A percentile compares a stretch with the other conserved stretches of the same genome.
These are phyloP conservation scores for Blastobotrys robertii DNA, from an alignment of 805 yeast genomes.

Conservation along the genomic window DNA sequence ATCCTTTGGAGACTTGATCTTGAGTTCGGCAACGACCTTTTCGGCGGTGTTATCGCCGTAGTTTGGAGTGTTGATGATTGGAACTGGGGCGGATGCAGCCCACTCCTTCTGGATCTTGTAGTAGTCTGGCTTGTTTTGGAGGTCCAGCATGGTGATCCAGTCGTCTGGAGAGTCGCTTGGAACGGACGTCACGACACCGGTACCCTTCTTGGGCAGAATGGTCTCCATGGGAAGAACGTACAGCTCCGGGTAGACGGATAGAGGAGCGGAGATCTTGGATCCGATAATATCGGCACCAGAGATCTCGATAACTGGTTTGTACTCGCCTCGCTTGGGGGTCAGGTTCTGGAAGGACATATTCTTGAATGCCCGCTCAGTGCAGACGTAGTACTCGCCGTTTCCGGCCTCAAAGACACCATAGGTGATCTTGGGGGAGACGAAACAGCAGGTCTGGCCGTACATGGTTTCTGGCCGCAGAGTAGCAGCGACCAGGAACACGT, in stretches of 20 bases:
- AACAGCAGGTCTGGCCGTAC: constrained; percentile 98
- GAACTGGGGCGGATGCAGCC: constrained; percentile 65
- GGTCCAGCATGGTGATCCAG: constrained; percentile 74
- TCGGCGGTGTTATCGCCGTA: constrained; percentile 89
- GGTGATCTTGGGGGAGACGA: constrained; percentile 87
- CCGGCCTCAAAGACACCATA: constrained; percentile 90
- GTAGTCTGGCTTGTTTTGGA: constrained; percentile 82
- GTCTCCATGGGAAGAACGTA: constrained; percentile 97
- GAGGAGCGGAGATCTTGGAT: constrained; percentile 77
- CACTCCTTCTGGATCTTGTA: constrained; percentile 78
- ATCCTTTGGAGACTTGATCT: constrained; percentile 94
- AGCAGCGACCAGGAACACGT: constrained; percentile 82
- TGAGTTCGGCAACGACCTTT: constrained; percentile 69
- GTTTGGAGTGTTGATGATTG: constrained; percentile 69
- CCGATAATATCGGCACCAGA: constrained; percentile 75
- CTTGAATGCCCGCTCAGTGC: constrained; percentile 92
- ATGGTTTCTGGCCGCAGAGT: constrained; percentile 97
- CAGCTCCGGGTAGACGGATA: constrained; percentile 57
- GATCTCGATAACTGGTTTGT: constrained; percentile 47
- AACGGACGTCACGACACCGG: constrained; percentile 98
- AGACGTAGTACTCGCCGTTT: constrained; percentile 58
- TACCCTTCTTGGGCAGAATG: constrained; percentile 88
- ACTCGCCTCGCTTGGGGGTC: constrained; percentile 80
- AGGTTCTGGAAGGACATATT: constrained; percentile 94
- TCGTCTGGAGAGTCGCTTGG: constrained; percentile 99